Base-by-base conservation (phyloP, 352 stramenopile genomes). In the Phytophthora brassicae region DNA sequence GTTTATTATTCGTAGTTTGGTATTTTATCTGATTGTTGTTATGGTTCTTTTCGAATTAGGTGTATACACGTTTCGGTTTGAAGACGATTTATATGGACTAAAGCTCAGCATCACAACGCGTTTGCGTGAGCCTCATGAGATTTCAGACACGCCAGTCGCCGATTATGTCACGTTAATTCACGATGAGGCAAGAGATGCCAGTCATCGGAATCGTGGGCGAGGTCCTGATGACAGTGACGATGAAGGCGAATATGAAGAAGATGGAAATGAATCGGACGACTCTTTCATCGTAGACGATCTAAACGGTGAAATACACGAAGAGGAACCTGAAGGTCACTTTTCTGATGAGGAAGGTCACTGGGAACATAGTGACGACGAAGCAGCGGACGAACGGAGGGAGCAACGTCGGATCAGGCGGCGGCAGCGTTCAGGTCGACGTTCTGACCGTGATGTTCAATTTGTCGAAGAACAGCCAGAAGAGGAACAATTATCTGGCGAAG, bases 241-340 rank as follows among this genome's bases (percentile, higher is more conserved):
- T 24, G 79, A 87, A 43, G 58, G 76, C 2, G 71, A 77, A 4
- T 61, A 79, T 8, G 74, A 80, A 24, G 72, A 78, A 31, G 70
- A 76, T 44, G 59, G 26, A 13, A 64, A 72, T 9, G 70, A 80
- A n/a, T 84, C 72, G 3, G 77, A 92, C 17, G 75, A 90, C 54
- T 92, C 78, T 12, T 92, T 92, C 26, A 86, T 92, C 36, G 80
- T 88, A 11, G 71, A 88, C 39, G 77, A 88, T 29, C 56, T 83
- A 23, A 64, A 67, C 12, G 52, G 55, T 19, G 68, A 64, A 6
- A 47, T 35, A 51, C 44, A 64, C 2, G 35, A 67, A 14, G 68
- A 75, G 0, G 48, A 68, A 38, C 50, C 48, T 8, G 39, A 47
- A 12, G 61, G 64, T 28, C 33, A 42, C 8, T 78, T 81, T 54